Evolutionary conservation across 257 asterid genomes (phyloP), one percentile per base, ranked within the genome.

Genomic region (Dorcoceras hygrometricum): DNA sequence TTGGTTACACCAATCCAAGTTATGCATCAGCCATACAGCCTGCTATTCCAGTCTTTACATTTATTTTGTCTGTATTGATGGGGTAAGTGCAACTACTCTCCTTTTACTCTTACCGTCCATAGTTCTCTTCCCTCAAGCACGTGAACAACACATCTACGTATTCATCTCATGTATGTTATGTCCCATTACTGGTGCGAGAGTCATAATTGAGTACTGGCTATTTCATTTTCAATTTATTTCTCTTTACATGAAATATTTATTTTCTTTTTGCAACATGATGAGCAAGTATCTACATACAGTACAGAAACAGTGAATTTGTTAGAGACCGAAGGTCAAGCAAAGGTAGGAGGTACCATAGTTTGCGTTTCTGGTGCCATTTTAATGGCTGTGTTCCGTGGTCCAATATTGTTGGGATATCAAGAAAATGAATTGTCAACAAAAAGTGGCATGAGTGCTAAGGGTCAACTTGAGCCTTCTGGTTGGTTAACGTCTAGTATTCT

Each of bases 11-110:
- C 4, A 94, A 82, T 84, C 99, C 99, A 27, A 71, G 89, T 36
- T 94, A 94, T 63, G 50, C 50, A 39, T 39, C 50, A 39, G 50
- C 18, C n/a, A 39, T 39, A 39, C 50, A 39, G 50, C 50, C 99
- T 51, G 74, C 99, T 48, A 87, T 94, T 76, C 99, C 99, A 73
- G 99, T 94, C 73, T 90, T 94, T 34, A 94, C 99, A 29, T 90
- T 90, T 77, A 77, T 90, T 67, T 84, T 94, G 74, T 89, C 99
- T 63, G 87, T 85, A 18, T 32, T 83, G 36, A 94, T 88, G 96
- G 96, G 99, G 99, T 94, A 75, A 78, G 95, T 11, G 5, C 50
- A 39, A 82, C 63, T 73, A 61, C 22, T 29, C 50, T 71, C 71
- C 71, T 39, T 39, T 8, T 39, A 5, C 50, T 12, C 3, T 39